These are phyloP conservation scores for Saitozyma podzolica DNA, from an alignment of 768 basidiomycete genomes.

Conservation along the genomic window DNA sequence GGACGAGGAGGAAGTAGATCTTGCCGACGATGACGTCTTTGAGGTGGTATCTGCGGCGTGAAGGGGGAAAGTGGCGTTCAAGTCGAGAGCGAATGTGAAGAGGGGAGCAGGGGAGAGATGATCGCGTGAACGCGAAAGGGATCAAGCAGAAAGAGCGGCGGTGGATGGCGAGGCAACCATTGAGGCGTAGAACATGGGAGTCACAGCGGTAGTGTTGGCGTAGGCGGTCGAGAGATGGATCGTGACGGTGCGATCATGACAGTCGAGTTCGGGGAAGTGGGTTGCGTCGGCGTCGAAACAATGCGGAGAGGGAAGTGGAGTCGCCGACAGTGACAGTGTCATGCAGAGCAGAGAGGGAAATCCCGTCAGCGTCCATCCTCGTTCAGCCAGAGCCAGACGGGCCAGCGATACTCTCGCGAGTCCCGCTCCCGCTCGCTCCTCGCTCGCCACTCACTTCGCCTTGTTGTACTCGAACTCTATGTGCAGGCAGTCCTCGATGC, in stretches of 20 bases:
- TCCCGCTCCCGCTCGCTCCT: not conserved
- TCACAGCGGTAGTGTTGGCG: not conserved
- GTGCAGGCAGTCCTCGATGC: constrained; percentile 97
- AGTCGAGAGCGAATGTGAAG: not conserved
- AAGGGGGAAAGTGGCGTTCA: not conserved
- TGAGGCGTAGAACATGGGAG: not conserved
- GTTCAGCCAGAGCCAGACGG: too few species aligned
- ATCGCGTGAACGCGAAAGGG: too few species aligned
- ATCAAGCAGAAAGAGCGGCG: not conserved
- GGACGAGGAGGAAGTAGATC: constrained; percentile 96
- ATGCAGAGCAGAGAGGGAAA: not conserved
- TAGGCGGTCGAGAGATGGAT: too few species aligned
- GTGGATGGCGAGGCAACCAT: too few species aligned
- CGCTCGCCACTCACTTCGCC: constrained; percentile 74
- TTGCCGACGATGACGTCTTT: constrained; percentile 99
- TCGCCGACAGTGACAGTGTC: too few species aligned
- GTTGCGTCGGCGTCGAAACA: too few species aligned
- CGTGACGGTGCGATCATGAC: too few species aligned
- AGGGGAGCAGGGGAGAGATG: not conserved
- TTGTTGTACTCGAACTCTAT: constrained; percentile 99
- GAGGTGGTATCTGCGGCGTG: constrained; percentile 75
- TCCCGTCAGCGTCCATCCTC: not conserved
- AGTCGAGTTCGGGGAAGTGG: too few species aligned
- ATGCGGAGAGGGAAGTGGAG: too few species aligned
- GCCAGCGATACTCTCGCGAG: not conserved